Evolutionary conservation across 148 eudicot genomes (phyloP), one percentile per base, ranked within the genome.

Genomic region (Cornus kousa): DNA sequence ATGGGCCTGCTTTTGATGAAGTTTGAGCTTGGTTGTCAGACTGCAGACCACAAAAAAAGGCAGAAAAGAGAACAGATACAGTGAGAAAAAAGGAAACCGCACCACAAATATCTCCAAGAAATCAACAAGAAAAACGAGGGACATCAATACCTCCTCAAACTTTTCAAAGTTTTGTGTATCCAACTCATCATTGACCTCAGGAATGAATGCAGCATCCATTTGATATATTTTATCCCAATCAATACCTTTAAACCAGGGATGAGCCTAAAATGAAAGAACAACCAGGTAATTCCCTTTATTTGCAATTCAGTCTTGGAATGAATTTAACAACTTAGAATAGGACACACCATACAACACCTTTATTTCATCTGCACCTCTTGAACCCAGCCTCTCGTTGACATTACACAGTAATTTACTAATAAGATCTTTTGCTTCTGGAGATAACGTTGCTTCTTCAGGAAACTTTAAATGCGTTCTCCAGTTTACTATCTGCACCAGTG

Each of bases 91-190:
- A 57, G 68, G 10, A 35, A 33, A 37, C 32, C 75, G 20, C 20
- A 67, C 67, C 53, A 20, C 53, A 77, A 11, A 11, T 16, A 59
- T 74, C 40, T 68, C 79, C 55, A 78, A 0, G 37, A 37, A 53
- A 70, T n/a, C 24, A 72, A 69, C 10, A 71, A 76, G n/a, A 11
- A 59, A 77, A 32, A 70, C n/a, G 10, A 60, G 11, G 46, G 71
- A 33, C 37, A 72, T 17, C 28, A 70, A 48, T 85, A 91, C 98
- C 93, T 93, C 97, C 60, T 95, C 98, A 87, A 95, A 95, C 88
- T 95, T 95, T 84, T 95, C 98, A 78, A 95, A 95, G 73, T 95
- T 95, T 83, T 95, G 98, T 68, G 98, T 95, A 81, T 95, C 98
- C 82, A 95, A 80, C 82, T 95, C 98, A 85, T 95, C 97, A 59